Base-by-base conservation (phyloP, 345 rosid genomes). In the Hibiscus syriacus region DNA sequence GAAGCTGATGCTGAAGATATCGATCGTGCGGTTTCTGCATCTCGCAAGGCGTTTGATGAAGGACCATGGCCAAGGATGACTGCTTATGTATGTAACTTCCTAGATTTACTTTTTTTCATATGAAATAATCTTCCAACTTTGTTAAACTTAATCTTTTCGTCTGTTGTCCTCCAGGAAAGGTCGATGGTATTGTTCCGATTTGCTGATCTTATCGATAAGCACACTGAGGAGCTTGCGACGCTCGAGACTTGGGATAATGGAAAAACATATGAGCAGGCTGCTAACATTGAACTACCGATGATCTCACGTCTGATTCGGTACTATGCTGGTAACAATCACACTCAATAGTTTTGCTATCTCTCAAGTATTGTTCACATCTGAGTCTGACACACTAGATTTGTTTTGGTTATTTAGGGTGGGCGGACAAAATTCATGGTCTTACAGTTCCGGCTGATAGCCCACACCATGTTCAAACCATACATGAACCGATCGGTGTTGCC, bases 11-110 rank as follows among this genome's bases (percentile, higher is more conserved):
- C 77, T 13, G 98, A 90, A 81, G 98, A 93, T 80, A 66, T 93
- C 55, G 73, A 93, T 55, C 78, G 88, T 13, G 97, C 98, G 0
- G 98, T 93, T 14, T 66, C 82, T 73, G 92, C 96, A 80, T 97
- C 98, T 76, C 90, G 98, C 57, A 86, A 84, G 80, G 98, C 98
- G 9, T 93, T 93, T 74, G 98, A 93, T 75, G 90, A 90, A 71
- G 97, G 98, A 77, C 91, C 98, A 34, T 93, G 98, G 98, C 98
- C 97, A 2, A 87, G 32, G 78, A 87, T 90, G 96, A 74, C 88
- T 74, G 90, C 97, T 67, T 89, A 90, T 77, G 98, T 89, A 90
- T 77, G 98, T 93, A 81, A 79, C 6, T 12, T 69, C 10, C 0
- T 29, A 11, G 22, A 45, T 30, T 3, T 63, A 12, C 9, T 26